phyloP scores from a whole-genome alignment of 345 rosid genomes.

The Moricandia arvensis region DNA sequence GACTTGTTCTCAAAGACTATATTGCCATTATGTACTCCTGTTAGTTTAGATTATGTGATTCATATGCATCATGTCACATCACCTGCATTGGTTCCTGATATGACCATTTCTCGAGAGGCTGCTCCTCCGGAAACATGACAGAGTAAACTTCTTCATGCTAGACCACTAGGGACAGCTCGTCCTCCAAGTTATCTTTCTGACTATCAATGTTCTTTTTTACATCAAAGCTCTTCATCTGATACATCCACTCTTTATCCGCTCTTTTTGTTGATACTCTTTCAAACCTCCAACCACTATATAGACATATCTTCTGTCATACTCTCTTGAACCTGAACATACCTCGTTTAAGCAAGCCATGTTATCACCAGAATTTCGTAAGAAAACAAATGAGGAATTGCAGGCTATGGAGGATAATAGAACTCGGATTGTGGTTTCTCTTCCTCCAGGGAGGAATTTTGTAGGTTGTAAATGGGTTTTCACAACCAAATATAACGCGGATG shows the following conservation, averaged over 20 bases:
- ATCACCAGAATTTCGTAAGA: not conserved
- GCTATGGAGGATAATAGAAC: not conserved
- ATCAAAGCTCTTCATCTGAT: too few species aligned
- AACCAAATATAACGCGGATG: too few species aligned
- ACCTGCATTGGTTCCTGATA: too few species aligned
- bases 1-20: too few species aligned
- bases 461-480: not conserved
- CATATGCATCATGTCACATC: too few species aligned
- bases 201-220: too few species aligned
- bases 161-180: too few species aligned
- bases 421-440: not conserved
- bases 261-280: not conserved
- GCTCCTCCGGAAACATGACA: not conserved
- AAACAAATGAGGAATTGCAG: not conserved
- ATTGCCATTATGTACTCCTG: too few species aligned
- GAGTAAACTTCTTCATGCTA: not conserved
- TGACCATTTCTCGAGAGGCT: not conserved
- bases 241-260: not conserved
- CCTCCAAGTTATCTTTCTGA: too few species aligned
- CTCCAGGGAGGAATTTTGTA: not conserved
- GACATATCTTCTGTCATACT: not conserved
- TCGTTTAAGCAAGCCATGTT: not conserved
- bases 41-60: too few species aligned
- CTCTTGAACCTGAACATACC: not conserved
- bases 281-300: not conserved